These are phyloP conservation scores for Myxozyma melibiosi DNA, from an alignment of 805 yeast genomes.

Conservation along the genomic window DNA sequence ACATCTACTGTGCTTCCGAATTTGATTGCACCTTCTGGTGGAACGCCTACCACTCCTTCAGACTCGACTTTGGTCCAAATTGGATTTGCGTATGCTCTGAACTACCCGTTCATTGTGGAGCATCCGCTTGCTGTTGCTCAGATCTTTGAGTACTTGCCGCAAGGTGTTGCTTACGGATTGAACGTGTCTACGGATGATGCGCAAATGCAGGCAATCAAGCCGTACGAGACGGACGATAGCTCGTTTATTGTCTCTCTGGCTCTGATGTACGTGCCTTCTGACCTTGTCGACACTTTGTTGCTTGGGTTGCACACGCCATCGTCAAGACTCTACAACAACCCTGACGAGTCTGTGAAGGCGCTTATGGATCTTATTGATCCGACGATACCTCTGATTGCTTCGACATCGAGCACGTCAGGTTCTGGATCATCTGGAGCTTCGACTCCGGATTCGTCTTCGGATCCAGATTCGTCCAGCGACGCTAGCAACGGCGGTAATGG, in stretches of 20 bases:
- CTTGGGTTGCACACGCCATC: conserved; percentile 50
- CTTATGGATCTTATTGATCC: conserved; percentile 74
- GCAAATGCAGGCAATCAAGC: conserved; percentile 69
- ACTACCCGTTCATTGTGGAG: conserved; percentile 79
- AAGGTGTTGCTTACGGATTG: conserved; percentile 66
- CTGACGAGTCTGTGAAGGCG: conserved; percentile 55
- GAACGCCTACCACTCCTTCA: conserved; percentile 48
- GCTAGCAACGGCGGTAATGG: conserved; percentile 20
- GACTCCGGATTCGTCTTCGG: conserved; percentile 5
- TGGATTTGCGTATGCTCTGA: conserved; percentile 77
- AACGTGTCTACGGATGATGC: conserved; percentile 48
- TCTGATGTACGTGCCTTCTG: conserved; percentile 74
- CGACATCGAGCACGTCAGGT: conserved; percentile 12
- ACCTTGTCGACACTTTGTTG: conserved; percentile 53
- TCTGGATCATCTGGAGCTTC: conserved; percentile 8
- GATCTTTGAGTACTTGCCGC: conserved; percentile 82
- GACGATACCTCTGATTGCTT: conserved; percentile 38
- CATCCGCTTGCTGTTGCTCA: conserved; percentile 79
- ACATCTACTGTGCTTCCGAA: conserved; percentile 60
- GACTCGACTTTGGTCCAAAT: conserved; percentile 60
- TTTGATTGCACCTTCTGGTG: conserved; percentile 69
- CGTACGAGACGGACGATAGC: conserved; percentile 60
- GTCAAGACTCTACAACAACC: conserved; percentile 65
- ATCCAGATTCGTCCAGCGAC: conserved; percentile 1
- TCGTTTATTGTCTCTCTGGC: conserved; percentile 85